Percentiles rank a stretch among this genome's conserved stretches.
Evolutionary conservation across 2,329 filamentous ascomycete genomes (phyloP).

Genomic region (Calonectria pauciramosa): DNA sequence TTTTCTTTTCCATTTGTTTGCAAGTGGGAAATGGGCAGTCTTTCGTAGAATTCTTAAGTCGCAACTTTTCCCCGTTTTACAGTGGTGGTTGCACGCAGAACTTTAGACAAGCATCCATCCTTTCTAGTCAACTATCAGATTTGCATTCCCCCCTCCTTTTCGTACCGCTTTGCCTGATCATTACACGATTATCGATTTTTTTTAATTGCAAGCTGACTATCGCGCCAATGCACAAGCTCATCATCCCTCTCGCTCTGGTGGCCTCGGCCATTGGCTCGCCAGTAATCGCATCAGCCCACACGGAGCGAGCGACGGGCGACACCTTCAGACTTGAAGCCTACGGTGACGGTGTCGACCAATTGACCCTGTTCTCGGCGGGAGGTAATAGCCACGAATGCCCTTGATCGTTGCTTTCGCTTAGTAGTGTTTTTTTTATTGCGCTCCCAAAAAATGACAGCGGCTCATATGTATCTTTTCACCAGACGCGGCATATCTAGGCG

Average conservation of each 20-base stretch:
- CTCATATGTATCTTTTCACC: not conserved
- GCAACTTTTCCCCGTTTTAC: not conserved
- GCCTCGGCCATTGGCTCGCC: not conserved
- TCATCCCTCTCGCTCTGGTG: not conserved
- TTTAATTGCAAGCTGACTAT: not conserved
- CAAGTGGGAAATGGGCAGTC: not conserved
- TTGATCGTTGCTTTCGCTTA: not conserved
- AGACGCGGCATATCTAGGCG: conserved; percentile 23
- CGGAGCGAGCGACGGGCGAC: not conserved
- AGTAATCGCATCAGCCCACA: not conserved
- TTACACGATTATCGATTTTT: not conserved
- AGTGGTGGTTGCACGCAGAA: not conserved
- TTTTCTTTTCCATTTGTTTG: not conserved
- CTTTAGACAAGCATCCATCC: not conserved
- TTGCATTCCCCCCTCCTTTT: not conserved
- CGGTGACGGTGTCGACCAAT: conserved; percentile 13
- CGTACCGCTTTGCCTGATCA: not conserved
- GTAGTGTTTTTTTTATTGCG: not conserved
- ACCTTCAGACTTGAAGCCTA: conserved; percentile 24
- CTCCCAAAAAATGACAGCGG: not conserved
- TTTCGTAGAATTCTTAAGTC: not conserved
- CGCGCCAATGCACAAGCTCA: not conserved
- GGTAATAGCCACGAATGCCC: conserved; percentile 1
- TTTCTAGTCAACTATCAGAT: not conserved
- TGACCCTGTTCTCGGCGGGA: conserved; percentile 22